Evolutionary conservation across 257 asterid genomes (phyloP).

Genomic region (Cordia subcordata): DNA sequence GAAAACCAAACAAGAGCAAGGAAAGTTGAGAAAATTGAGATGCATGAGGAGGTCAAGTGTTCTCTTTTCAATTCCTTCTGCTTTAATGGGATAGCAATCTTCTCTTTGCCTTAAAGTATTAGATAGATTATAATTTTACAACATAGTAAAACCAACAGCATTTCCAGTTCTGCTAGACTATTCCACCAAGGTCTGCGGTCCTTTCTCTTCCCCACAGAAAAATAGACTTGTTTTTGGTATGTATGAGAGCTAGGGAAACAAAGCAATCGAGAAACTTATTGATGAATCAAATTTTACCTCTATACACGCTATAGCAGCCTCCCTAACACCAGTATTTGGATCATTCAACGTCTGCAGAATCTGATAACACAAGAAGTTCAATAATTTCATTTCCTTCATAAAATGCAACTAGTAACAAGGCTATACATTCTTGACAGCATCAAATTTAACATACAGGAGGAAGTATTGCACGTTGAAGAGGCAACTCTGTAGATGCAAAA

Average conservation of each 20-base stretch:
- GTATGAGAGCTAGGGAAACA: neutral
- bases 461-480: conserved; percentile 97
- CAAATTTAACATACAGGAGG: conserved; percentile 68
- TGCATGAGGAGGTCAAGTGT: no score
- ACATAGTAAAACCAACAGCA: no score
- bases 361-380: conserved; percentile 30
- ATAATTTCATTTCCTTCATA: neutral
- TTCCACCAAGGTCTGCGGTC: no score
- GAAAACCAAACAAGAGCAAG: no score
- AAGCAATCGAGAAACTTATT: neutral
- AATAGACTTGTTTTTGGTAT: no score
- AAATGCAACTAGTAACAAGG: conserved; percentile 3
- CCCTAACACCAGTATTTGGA: conserved; percentile 89
- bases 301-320: conserved; percentile 77
- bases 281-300: conserved; percentile 49
- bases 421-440: neutral
- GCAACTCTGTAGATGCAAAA: conserved; percentile 89
- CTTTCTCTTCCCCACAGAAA: no score
- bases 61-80: no score
- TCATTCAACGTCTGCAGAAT: conserved; percentile 87
- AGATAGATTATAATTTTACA: no score
- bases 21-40: no score
- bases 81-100: no score
- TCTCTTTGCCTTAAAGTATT: no score
- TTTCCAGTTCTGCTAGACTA: no score